Evolutionary conservation across 2,329 filamentous ascomycete species (phyloP), one percentile per base, ranked within the genome.

Genomic region (Claviceps sp.): DNA sequence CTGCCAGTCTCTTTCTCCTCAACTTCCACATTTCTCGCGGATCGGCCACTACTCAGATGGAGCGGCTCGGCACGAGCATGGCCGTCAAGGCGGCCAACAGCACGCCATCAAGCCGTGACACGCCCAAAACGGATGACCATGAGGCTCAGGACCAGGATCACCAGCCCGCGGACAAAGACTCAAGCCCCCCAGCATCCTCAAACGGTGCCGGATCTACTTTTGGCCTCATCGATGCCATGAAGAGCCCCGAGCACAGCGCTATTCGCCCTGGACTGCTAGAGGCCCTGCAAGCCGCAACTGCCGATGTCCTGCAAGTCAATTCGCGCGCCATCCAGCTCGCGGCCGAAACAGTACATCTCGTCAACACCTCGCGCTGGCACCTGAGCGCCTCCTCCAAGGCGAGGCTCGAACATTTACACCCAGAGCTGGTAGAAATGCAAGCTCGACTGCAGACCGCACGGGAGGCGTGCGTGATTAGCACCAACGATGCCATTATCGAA

Each of bases 21-120:
- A 70, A 74, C n/a, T 64, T 73, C 14, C 71, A 74, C 10, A 68
- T 73, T 5, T 57, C 60, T 1, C 64, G 65, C 4, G 30, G 64
- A 40, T 55, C 51, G 1, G 58, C 58, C 0, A 56, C 53, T 5
- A 47, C 60, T 16, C 64, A 60, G 30, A 53, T 54, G 11, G 52
- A 63, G 7, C 50, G 52, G 17, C 47, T 49, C 38, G 55, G 13
- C 44, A 37, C 43, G 4, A 45, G 48, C 6, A 44, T 51, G 4
- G 47, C 50, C 0, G 42, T 47, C 3, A 45, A 49, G 6, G 40
- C 51, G 24, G 26, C 24, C 7, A 24, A 37, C 4, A 19, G 30
- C n/a, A 19, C 44, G 8, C 17, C 30, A n/a, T 8, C 44, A 11
- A 17, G 44, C 44, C 50, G 0, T 40, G 19, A 0, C 51, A 22